phyloP scores from a whole-genome alignment of 768 basidiomycete genomes.

The Lactarius indigo region DNA sequence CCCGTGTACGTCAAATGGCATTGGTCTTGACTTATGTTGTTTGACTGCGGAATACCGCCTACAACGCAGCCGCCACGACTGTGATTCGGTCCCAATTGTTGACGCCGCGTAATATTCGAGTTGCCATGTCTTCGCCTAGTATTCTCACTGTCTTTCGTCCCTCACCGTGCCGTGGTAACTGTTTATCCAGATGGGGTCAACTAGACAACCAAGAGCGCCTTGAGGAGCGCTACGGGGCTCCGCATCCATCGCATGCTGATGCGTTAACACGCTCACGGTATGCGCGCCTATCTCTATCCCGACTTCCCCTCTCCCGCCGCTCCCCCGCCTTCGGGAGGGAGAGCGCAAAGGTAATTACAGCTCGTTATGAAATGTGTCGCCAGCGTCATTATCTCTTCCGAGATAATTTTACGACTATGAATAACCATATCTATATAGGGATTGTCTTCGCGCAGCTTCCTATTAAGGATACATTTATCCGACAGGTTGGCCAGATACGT shows the following conservation, averaged over 20 bases:
- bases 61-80: neutral
- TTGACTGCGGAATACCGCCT: neutral
- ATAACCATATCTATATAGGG: slow-evolving; percentile 7
- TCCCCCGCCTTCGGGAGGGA: slow-evolving; percentile 1
- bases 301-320: slow-evolving; percentile 11
- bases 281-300: neutral
- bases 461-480: neutral
- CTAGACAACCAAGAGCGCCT: neutral
- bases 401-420: neutral
- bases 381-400: neutral
- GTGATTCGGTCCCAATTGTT: neutral
- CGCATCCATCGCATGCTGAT: slow-evolving; percentile 10
- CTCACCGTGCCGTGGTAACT: neutral
- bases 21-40: neutral
- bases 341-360: slow-evolving; percentile 2
- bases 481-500: neutral
- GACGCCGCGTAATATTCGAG: neutral
- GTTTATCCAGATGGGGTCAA: slow-evolving; percentile 9
- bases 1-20: slow-evolving; percentile 17
- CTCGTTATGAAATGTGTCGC: slow-evolving; percentile 2
- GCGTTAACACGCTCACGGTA: neutral
- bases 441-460: neutral
- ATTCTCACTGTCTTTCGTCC: slow-evolving; percentile 3
- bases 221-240: slow-evolving; percentile 2
- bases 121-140: neutral